Base-by-base conservation (phyloP, 2,329 filamentous ascomycete species). In the Alternaria arborescens region DNA sequence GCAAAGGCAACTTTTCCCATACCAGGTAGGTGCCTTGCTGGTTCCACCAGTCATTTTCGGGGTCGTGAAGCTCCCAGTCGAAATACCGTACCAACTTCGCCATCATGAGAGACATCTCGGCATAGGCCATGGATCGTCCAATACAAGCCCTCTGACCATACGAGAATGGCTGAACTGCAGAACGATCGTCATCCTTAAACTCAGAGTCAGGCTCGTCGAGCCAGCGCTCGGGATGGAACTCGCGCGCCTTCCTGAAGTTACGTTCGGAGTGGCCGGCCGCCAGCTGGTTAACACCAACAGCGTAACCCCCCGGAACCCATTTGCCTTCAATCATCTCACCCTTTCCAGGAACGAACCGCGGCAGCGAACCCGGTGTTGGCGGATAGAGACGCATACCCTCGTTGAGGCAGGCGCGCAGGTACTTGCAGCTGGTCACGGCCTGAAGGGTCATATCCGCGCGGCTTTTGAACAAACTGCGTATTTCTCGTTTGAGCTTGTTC, bases 101-200 rank as follows among this genome's bases (percentile, higher is more conserved):
- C 30, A 48, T 48, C 4, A 20, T 48, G 18, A 48, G 46, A 2
- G 30, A 36, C 30, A 48, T 34, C 46, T 48, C 46, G 1, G 30
- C 46, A 36, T 48, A 36, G 34, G 46, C 42, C 16, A 34, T 18
- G 20, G 46, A 52, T 16, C 58, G 47, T n/a, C 66, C 66, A 34
- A 68, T 59, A 28, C 66, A 68, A 22, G 36, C 50, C n/a, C 61
- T 47, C 18, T 56, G 60, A 8, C 66, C 64, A 6, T 55, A 36
- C 0, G 54, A 55, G 22, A 68, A 66, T 1, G 77, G 73, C 42
- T 76, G 71, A 8, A 77, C 65, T 3, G 64, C 68, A 5, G 71
- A 71, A 7, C 63, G 66, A 6, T 72, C 68, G 36, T 80, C 78
- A 1, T 62, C 53, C 1, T 42, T 50, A 44, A 75, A 78, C 20